Evolutionary conservation across 202 grass and related monocot genomes (phyloP), one percentile per base, ranked within the genome.

Genomic region (Dendrocalamus latiflorus): DNA sequence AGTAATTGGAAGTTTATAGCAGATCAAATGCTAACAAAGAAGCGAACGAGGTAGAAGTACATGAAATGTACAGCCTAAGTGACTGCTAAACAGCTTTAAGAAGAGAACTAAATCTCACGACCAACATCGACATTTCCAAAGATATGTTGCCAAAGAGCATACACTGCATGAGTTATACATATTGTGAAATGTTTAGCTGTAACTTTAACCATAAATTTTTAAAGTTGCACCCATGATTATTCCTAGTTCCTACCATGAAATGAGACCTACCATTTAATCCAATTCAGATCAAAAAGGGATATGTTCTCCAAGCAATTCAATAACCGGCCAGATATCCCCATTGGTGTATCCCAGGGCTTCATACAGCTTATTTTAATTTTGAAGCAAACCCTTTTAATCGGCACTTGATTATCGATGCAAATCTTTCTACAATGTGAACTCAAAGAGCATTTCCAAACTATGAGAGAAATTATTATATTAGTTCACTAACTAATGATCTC

Each of bases 1-100:
- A 83, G 28, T 45, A 6, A 67, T 49, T 49, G 28, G 41, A 89
- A 86, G 9, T 60, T 85, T 75, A 69, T 42, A 76, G 70, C 9
- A 79, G 67, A 41, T 58, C 68, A 72, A 79, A 88, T 79, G 37
- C 42, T 65, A 67, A 37, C 9, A 68, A 38, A 26, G 42, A 48
- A 68, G 17, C 5, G 7, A 65, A 83, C 33, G n/a, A 83, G 36
- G 59, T 54, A 55, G 34, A 66, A 74, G 36, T 83, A 43, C 34
- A 65, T 65, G 47, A 30, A 73, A 65, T 65, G 15, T 57, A 65
- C 24, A 67, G 15, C 49, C 41, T 14, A 47, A 74, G 37, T 66
- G 48, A 39, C 18, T 72, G 56, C 4, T 50, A 34, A 56, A 73
- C 36, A 74, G 39, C 9, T 65, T 74, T 44, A 14, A 85, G 21